Base-by-base conservation (phyloP, 331 rosid genomes). In the Ulmus americana region DNA sequence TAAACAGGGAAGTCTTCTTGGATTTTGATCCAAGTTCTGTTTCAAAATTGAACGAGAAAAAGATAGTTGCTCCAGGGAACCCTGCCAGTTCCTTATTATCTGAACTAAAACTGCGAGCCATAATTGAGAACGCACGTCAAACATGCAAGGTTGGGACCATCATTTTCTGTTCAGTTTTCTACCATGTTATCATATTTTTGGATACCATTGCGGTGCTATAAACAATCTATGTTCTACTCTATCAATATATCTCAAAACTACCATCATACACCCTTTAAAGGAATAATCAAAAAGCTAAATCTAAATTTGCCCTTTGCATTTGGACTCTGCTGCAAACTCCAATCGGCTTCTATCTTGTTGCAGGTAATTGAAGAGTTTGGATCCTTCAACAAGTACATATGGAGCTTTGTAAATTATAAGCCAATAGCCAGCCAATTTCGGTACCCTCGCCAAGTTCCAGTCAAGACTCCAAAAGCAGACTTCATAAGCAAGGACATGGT, bases 91-190 rank as follows among this genome's bases (percentile, higher is more conserved):
- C 86, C 55, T 77, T 88, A 78, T 83, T 88, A n/a, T 85, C 96
- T 60, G 96, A 85, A 64, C 86, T 74, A 41, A 82, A 82, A 77
- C 52, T 85, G 77, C 83, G 94, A 74, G 80, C 86, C 70, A 78
- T 85, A 59, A 66, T 88, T 65, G 96, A 88, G 77, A 88, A 88
- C 72, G 94, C 86, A 57, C 90, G 90, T 60, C 94, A 76, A 77
- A 78, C 76, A 58, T 81, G 88, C 71, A 82, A 83, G 96, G 94
- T 85, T 76, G 70, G 22, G 51, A 12, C 43, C 42, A 12, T 39
- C 0, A 6, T 46, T 46, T 13, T 39, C 12, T 28, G n/a, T 54
- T 54, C 14, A 7, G 12, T 39, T 15, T 18, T 15, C 3, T 5
- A 22, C 7, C 13, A 11, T 45, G 20, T 45, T 41, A 41, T 14